phyloP scores from a whole-genome alignment of 192 early-diverging fungal species.

The Coemansia pectinata region DNA sequence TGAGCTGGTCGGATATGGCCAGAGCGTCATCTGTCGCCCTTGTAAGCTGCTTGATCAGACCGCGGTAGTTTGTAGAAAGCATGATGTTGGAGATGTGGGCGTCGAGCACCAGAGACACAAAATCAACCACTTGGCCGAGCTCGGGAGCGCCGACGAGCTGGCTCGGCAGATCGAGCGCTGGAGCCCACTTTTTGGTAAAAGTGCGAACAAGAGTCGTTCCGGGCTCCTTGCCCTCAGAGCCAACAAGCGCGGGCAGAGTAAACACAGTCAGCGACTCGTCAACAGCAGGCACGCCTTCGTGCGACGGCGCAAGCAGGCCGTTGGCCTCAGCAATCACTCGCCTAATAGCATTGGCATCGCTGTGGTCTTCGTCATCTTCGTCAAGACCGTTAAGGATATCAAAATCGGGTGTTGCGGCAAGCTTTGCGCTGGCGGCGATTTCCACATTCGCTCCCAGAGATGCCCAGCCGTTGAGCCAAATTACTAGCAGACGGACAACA shows the following conservation, averaged over 20 bases:
- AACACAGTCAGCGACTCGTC: slow-evolving; percentile 40
- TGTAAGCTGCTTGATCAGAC: slow-evolving; percentile 38
- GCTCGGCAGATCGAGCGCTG: slow-evolving; percentile 30
- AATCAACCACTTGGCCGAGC: slow-evolving; percentile 29
- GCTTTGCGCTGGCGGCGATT: slow-evolving; percentile 41
- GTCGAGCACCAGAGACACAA: slow-evolving; percentile 43
- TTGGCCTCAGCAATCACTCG: slow-evolving; percentile 4
- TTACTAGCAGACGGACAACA: slow-evolving; percentile 38
- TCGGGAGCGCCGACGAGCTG: slow-evolving; percentile 32
- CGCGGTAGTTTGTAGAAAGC: slow-evolving; percentile 34
- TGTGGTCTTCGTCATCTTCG: slow-evolving; percentile 1
- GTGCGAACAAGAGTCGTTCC: slow-evolving; percentile 20
- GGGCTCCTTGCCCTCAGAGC: slow-evolving; percentile 11
- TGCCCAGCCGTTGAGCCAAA: slow-evolving; percentile 42
- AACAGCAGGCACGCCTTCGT: slow-evolving; percentile 30
- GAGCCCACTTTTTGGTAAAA: slow-evolving; percentile 48
- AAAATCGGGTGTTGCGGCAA: slow-evolving; percentile 19
- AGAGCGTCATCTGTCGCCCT: slow-evolving; percentile 35
- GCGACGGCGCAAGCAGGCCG: slow-evolving; percentile 1
- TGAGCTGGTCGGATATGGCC: slow-evolving; percentile 52
- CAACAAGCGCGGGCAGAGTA: not conserved
- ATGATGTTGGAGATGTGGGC: slow-evolving; percentile 46
- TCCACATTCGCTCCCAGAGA: slow-evolving; percentile 43
- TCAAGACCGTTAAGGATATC: not conserved
- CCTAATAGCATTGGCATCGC: not conserved